Evolutionary conservation across 345 rosid species (phyloP), one percentile per base, ranked within the genome.

Genomic region (Durio zibethinus): DNA sequence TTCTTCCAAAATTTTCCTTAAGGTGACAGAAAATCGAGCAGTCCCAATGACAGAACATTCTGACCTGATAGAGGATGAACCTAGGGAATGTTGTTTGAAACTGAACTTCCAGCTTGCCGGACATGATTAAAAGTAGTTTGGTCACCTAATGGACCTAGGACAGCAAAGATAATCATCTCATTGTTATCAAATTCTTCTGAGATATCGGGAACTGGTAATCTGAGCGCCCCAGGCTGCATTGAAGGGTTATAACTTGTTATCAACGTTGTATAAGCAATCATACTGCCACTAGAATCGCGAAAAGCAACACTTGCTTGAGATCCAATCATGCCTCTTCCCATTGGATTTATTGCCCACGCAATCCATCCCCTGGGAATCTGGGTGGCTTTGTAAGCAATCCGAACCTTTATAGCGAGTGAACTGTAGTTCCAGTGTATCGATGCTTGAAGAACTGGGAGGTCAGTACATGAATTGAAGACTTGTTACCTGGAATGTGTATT

Each of bases 301-400:
- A 81, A 87, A 14, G 90, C 89, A 10, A 88, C 84, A n/a, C 87
- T 74, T 45, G 90, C 90, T 56, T 90, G 91, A n/a, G 90, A 72
- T 5, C 91, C 90, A 4, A 63, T 65, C 93, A 90, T 90, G 18
- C 57, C 59, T 0, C 4, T 8, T 33, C 78, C 76, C 0, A 23
- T 75, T 14, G 93, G 91, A 78, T 90, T 88, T 62, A 90, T 74
- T 18, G 80, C 88, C 90, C 89, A 88, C 1, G 90, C 81, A n/a
- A 86, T 53, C 91, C 93, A 90, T 36, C 87, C 80, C 18, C 76
- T 35, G 0, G 79, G 74, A n/a, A 82, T 38, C 60, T 81, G 81
- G 40, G 67, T 15, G 5, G 85, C 88, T 72, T 88, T 73, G 70
- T 79, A 86, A 10, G 91, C 91, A 33, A 90, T 76, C 10, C 83